Conservation (phyloP, 495 filamentous ascomycete genomes). For the Penicillium bovifimosum region DNA sequence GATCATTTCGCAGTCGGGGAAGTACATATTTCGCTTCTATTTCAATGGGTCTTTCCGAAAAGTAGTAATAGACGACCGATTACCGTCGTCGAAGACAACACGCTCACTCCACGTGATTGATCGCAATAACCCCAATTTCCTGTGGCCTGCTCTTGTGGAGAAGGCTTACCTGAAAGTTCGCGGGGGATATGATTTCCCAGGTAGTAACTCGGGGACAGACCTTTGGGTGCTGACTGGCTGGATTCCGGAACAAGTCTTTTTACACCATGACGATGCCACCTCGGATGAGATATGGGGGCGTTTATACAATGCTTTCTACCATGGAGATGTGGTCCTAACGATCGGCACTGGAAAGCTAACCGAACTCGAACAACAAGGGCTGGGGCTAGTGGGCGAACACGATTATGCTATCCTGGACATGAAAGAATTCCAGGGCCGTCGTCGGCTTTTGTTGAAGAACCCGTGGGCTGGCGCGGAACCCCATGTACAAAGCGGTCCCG, state of each 20-base stretch:
- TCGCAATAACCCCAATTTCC: slow-evolving; percentile 63
- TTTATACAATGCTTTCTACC: slow-evolving; percentile 66
- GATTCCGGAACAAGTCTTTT: slow-evolving; percentile 93
- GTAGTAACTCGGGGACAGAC: slow-evolving; percentile 96
- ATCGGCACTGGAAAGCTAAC: slow-evolving; percentile 82
- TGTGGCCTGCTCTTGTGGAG: slow-evolving; percentile 93
- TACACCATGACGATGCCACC: slow-evolving; percentile 78
- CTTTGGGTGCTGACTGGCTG: slow-evolving; percentile 86
- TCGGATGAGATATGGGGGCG: slow-evolving; percentile 69
- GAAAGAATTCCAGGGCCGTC: slow-evolving; percentile 56
- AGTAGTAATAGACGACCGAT: slow-evolving; percentile 85
- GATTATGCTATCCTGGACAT: slow-evolving; percentile 90
- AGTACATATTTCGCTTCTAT: slow-evolving; percentile 85
- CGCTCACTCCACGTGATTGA: slow-evolving; percentile 84
- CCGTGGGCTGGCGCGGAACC: slow-evolving; percentile 77
- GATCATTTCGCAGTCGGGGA: slow-evolving; percentile 65
- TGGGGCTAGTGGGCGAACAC: slow-evolving; percentile 84
- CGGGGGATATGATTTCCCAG: slow-evolving; percentile 96
- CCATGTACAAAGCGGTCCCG: slow-evolving; percentile 12
- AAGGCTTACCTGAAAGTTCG: slow-evolving; percentile 97
- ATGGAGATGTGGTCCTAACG: slow-evolving; percentile 80
- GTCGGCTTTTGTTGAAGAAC: slow-evolving; percentile 82
- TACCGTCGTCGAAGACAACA: slow-evolving; percentile 69
- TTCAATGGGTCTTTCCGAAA: slow-evolving; percentile 92
- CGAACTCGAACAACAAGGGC: slow-evolving; percentile 61